A percentile compares a stretch with the other conserved stretches of the same genome.
Conservation (phyloP, 2,329 filamentous ascomycete genomes). For the Samsoniella hepiali region DNA sequence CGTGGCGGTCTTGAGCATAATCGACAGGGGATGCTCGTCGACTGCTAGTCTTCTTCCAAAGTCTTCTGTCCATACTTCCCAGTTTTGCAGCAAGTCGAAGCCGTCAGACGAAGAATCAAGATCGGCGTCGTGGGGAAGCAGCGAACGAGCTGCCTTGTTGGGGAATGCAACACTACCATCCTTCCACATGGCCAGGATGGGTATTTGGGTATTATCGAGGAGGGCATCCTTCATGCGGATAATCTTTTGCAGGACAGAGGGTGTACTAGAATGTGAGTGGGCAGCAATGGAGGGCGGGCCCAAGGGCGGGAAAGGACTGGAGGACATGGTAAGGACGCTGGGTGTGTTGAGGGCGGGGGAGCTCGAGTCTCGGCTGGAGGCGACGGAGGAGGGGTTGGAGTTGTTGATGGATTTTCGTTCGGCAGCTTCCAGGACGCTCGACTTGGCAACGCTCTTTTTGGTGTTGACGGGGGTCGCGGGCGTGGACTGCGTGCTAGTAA, state of each 20-base stretch:
- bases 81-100: slow-evolving; percentile 57
- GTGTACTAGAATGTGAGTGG: slow-evolving; percentile 51
- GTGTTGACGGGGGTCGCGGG: slow-evolving; percentile 31
- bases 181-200: slow-evolving; percentile 77
- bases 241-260: slow-evolving; percentile 69
- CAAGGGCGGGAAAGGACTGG: slow-evolving; percentile 62
- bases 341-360: slow-evolving; percentile 51
- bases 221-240: slow-evolving; percentile 74
- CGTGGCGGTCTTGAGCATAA: slow-evolving; percentile 58
- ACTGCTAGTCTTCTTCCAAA: slow-evolving; percentile 57
- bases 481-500: slow-evolving; percentile 57
- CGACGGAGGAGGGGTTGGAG: slow-evolving; percentile 45
- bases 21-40: slow-evolving; percentile 64
- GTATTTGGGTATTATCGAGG: slow-evolving; percentile 70
- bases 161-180: slow-evolving; percentile 71
- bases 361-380: slow-evolving; percentile 46
- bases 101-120: slow-evolving; percentile 43
- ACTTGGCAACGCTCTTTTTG: slow-evolving; percentile 39
- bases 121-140: slow-evolving; percentile 46
- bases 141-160: slow-evolving; percentile 60
- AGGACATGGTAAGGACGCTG: slow-evolving; percentile 48
- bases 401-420: slow-evolving; percentile 44
- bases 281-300: slow-evolving; percentile 59
- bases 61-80: slow-evolving; percentile 62
- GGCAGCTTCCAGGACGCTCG: slow-evolving; percentile 43